Base-by-base conservation (phyloP, 305 asterid genomes). In the Solanum aculeatissimum region DNA sequence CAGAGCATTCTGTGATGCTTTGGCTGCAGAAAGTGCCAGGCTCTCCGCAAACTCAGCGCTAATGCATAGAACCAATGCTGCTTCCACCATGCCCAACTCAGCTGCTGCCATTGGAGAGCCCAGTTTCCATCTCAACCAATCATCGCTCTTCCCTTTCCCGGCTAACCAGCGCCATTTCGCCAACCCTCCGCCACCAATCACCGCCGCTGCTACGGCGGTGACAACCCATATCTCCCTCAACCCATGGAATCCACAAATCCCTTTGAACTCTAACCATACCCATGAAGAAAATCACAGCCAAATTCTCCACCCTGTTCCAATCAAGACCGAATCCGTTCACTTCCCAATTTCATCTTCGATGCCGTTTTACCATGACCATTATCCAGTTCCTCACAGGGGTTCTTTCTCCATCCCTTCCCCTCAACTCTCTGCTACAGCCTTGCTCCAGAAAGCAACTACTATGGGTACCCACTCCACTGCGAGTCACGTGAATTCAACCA, bases 1-100 rank as follows among this genome's bases (percentile, higher is more conserved):
- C 78, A 93, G 98, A 68, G 98, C 98, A 80, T 95, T 95, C 47
- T 94, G 98, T 85, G 98, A 95, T 84, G 98, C 98, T 7, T 88
- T 95, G 83, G 97, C 98, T 23, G 94, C 92, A 85, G 98, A 95
- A 85, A 94, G 94, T 85, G 96, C 98, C 0, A 89, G 98, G 71
- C 91, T 95, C 62, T 90, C 98, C 10, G 97, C 93, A 9, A 93
- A 92, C 84, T 85, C 97, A 13, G 69, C 89, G 23, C 71, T 89
- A 16, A 83, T 83, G 85, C 81, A 51, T 51, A 57, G 80, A 32
- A 35, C 85, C 6, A 40, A 29, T 3, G 14, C 27, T 66, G 23
- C 66, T 13, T 55, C 89, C 18, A 27, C 81, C 2, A 32, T 79
- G 11, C 63, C 86, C 80, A 88, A 86, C 89, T 88, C 91, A 74